Evolutionary conservation across 1,139 yeast species (phyloP), one percentile per base, ranked within the genome.

Genomic region (Debaryomyces robertsiae): DNA sequence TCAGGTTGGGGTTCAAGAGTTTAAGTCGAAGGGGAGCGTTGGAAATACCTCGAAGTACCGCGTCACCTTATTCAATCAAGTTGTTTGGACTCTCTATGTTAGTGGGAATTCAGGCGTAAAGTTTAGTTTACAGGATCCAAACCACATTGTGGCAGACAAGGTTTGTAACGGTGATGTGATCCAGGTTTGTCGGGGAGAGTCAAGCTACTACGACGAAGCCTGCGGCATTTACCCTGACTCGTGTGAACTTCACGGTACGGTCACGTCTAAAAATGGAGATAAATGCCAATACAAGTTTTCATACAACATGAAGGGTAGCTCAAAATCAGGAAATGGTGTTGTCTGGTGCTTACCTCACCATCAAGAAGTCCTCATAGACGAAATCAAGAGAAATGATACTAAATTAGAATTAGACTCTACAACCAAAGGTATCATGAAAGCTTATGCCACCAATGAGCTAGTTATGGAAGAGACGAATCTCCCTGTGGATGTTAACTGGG

Each of bases 341-440:
- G 56, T 72, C 50, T 76, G 69, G 73, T 80, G 68, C 67, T 67
- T 84, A 15, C 93, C 93, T 1, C 95, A 85, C 55, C 93, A 84
- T 48, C 78, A 75, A 42, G 71, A 69, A 16, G 63, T 76, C 0
- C 68, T 82, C 17, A 35, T 41, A n/a, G 45, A 50, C 24, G 46
- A 46, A 2, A 43, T 55, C 5, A 52, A 49, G 23, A 46, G 43
- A 3, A 46, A 46, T 13, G 60, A 55, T 24, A 65, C 78, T 0
- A 67, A 65, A 6, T 52, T 83, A 29, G 48, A 46, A 1, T 55
- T 85, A 32, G 87, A 81, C 47, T 82, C 91, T 0, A 80, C 91
- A 0, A 81, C 86, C 0, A 81, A 79, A 53, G 95, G 95, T 9
- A 57, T 54, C 3, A 84, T 85, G 82, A 67, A 63, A 30, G 87